Evolutionary conservation across 1,284 basidiomycete genomes (phyloP).

Genomic region (Leccinum subfulvum): DNA sequence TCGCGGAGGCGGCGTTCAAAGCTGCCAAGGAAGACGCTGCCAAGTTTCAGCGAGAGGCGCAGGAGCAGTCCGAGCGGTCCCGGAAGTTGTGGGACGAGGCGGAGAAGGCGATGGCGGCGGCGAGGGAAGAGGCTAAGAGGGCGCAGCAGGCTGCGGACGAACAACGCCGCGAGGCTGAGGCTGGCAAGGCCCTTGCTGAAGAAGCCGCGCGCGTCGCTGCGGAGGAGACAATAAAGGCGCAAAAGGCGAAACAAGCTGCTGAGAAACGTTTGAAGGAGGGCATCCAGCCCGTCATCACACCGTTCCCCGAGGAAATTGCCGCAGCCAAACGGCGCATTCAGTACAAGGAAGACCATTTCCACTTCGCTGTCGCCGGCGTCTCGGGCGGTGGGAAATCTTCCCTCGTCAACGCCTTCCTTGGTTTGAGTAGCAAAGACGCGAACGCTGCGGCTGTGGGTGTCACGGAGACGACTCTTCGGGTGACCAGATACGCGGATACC

Average conservation of each 20-base stretch:
- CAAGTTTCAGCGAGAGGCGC: neutral
- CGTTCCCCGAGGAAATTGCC: neutral
- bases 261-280: neutral
- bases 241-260: neutral
- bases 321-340: neutral
- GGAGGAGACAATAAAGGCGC: neutral
- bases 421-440: neutral
- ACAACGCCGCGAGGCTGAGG: neutral
- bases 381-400: neutral
- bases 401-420: neutral
- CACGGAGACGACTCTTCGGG: neutral
- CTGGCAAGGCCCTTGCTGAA: neutral
- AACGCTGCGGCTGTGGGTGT: neutral
- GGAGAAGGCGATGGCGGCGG: neutral
- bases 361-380: neutral
- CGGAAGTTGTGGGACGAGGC: neutral
- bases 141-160: neutral
- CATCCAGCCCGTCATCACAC: neutral
- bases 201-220: neutral
- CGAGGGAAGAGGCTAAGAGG: neutral
- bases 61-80: neutral
- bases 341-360: neutral
- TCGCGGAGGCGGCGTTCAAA: neutral
- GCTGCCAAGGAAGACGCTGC: neutral
- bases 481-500: neutral